These are phyloP conservation scores for Lentinula raphanica DNA, from an alignment of 768 basidiomycete genomes.

Conservation along the genomic window DNA sequence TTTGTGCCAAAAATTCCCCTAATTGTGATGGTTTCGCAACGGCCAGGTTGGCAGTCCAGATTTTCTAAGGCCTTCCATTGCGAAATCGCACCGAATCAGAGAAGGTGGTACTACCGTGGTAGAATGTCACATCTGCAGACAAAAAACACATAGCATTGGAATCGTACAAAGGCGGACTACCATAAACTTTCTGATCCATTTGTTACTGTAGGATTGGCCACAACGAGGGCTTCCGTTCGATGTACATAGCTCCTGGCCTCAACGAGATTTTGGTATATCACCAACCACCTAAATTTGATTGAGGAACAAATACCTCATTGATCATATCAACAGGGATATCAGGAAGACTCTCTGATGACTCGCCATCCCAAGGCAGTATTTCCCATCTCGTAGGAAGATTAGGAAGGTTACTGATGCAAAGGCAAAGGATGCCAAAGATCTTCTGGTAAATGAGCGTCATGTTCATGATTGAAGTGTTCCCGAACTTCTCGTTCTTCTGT, in stretches of 20 bases:
- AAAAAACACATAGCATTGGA: not conserved
- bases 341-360: slow-evolving; percentile 54
- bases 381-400: slow-evolving; percentile 78
- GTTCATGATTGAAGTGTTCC: slow-evolving; percentile 64
- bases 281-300: not conserved
- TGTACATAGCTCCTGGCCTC: not conserved
- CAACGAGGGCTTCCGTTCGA: not conserved
- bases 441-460: slow-evolving; percentile 69
- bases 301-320: slow-evolving; percentile 37
- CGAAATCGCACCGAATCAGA: not conserved
- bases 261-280: not conserved
- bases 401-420: slow-evolving; percentile 67
- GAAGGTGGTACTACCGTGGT: too few species aligned
- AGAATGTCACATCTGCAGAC: not conserved
- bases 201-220: not conserved
- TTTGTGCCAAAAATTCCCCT: not conserved
- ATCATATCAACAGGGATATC: slow-evolving; percentile 57
- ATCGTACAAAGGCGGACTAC: not conserved
- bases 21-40: too few species aligned
- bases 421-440: slow-evolving; percentile 81
- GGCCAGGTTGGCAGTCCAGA: too few species aligned
- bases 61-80: too few species aligned
- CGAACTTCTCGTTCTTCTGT: slow-evolving; percentile 66
- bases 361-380: slow-evolving; percentile 52
- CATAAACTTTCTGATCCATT: slow-evolving; percentile 3